These are phyloP conservation scores for Aspergillus sp. DNA, from an alignment of 2,329 filamentous ascomycete species.

Conservation along the genomic window DNA sequence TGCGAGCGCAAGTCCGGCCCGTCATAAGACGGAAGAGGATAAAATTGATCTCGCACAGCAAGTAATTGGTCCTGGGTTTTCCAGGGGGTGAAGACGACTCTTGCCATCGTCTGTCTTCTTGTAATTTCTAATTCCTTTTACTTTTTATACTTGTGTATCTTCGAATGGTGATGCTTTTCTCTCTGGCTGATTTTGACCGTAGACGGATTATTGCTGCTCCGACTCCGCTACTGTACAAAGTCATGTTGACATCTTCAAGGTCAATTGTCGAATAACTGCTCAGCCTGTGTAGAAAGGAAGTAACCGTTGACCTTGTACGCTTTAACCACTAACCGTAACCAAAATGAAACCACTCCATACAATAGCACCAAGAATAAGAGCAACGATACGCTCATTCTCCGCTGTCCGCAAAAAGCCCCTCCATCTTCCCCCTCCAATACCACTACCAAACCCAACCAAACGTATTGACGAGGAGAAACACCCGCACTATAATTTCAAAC, in stretches of 20 bases:
- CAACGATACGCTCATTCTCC: background rate
- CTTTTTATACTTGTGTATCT: background rate
- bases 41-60: conserved; percentile 32
- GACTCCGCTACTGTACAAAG: too few species aligned
- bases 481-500: conserved; percentile 27
- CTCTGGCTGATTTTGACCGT: too few species aligned
- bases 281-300: too few species aligned
- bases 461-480: conserved; percentile 34
- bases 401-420: background rate
- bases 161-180: too few species aligned
- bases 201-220: too few species aligned
- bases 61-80: conserved; percentile 31
- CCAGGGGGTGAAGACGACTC: conserved; percentile 36
- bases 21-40: conserved; percentile 24
- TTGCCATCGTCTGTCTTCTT: conserved; percentile 23
- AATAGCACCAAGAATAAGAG: too few species aligned
- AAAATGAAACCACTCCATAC: too few species aligned
- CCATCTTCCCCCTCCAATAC: background rate
- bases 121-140: too few species aligned
- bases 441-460: conserved; percentile 4
- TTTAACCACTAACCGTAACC: too few species aligned
- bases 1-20: conserved; percentile 31
- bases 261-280: too few species aligned
- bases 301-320: too few species aligned
- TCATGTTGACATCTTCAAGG: too few species aligned